Base-by-base conservation (phyloP, 2,329 filamentous ascomycete genomes). In the Hypoxylon sp. region DNA sequence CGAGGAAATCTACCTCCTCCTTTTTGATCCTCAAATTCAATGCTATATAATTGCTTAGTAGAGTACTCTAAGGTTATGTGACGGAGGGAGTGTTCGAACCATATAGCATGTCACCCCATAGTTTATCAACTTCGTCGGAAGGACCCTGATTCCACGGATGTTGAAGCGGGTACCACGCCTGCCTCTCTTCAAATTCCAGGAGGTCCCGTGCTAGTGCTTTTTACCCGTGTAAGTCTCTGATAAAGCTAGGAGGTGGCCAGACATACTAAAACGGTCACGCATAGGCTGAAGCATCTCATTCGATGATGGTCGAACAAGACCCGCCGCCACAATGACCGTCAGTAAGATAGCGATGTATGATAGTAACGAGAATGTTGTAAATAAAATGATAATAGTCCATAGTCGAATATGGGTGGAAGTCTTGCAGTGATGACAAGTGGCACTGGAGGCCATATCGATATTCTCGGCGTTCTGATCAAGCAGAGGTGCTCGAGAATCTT, bases 81-180 rank as follows among this genome's bases (percentile, higher is more conserved):
- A 21, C 3, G 2, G 38, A 9, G 0, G 11, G 17, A 41, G 17
- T 21, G 7, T 5, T 5, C 59, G 49, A 25, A 71, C 69, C 60
- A 28, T 69, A 69, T 30, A 69, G 51, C 5, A 68, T 43, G 46
- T 69, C 61, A 2, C 68, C 64, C 69, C 69, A 71, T 28, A 59
- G 5, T 4, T 14, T 58, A 30, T 71, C 69, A 11, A 71, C 56
- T 30, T 59, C 69, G 23, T 67, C 61, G 3, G 69, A 71, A 13
- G 69, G 69, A 13, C 57, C 63, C 51, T 63, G 62, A 10, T 71
- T 46, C 69, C 69, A 71, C 1, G 69, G 69, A n/a, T 57, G 23
- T 17, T 64, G 60, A 55, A 55, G 61, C 1, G 49, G 46, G 36
- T 51, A 55, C 69, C 69, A 71, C 21, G 65, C 69, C 48, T 51